Conservation (phyloP, 768 basidiomycete genomes). For the Pleurotus pulmonarius region DNA sequence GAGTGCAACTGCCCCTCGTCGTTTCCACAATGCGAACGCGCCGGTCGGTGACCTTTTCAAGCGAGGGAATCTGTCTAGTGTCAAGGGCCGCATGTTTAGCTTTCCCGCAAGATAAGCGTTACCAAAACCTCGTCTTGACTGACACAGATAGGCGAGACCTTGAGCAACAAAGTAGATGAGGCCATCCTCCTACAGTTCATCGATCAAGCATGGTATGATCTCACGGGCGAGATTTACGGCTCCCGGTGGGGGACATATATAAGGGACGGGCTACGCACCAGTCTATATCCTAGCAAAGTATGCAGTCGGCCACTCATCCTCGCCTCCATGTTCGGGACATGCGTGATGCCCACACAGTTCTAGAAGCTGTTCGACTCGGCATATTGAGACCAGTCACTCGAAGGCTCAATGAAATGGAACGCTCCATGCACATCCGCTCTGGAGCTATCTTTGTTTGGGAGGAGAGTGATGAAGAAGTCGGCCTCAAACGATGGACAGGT, state of each 20-base stretch:
- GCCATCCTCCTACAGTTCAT: neutral
- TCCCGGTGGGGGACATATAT: conserved; percentile 18
- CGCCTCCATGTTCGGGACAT: conserved; percentile 65
- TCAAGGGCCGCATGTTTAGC: conserved; percentile 5
- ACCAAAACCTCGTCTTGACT: conserved; percentile 5
- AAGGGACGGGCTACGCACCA: conserved; percentile 9
- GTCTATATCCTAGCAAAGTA: conserved; percentile 17
- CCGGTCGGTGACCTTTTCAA: conserved; percentile 8
- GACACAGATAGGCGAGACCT: conserved; percentile 2
- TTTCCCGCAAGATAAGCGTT: conserved; percentile 2
- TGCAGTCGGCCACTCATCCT: conserved; percentile 63
- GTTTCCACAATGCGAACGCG: conserved; percentile 1
- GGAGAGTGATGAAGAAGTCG: conserved; percentile 62
- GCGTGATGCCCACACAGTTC: conserved; percentile 60
- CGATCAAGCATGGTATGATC: conserved; percentile 12
- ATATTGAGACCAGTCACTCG: conserved; percentile 47
- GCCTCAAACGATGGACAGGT: conserved; percentile 66
- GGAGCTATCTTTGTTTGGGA: conserved; percentile 71
- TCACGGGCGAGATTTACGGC: conserved; percentile 20
- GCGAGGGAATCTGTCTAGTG: conserved; percentile 1
- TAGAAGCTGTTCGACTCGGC: conserved; percentile 62
- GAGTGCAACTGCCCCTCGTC: neutral
- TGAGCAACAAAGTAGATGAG: neutral
- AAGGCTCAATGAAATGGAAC: conserved; percentile 60
- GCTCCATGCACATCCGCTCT: conserved; percentile 49